These are phyloP conservation scores for Phytophthora sansomeana DNA, from an alignment of 352 stramenopile species.

Conservation along the genomic window DNA sequence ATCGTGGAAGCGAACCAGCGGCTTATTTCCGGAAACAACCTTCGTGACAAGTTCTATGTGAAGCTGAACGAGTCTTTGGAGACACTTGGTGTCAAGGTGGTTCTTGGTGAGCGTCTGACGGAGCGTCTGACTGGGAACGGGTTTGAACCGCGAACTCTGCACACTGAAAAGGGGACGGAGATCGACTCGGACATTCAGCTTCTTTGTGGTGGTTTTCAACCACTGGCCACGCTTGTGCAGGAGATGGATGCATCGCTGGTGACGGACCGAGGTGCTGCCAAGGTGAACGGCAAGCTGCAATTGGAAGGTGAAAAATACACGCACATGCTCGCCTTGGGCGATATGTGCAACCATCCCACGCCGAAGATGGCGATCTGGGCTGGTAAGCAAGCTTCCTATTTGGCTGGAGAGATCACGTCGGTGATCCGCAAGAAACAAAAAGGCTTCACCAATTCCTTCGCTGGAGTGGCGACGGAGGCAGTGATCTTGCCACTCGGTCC, in stretches of 20 bases:
- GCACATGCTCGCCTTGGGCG: constrained; percentile 64
- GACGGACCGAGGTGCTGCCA: constrained; percentile 44
- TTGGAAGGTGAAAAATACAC: constrained; percentile 51
- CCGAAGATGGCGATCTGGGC: constrained; percentile 66
- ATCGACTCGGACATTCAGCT: constrained; percentile 71
- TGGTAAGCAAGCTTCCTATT: constrained; percentile 12
- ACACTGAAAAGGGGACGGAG: constrained; percentile 56
- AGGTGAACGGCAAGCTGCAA: constrained; percentile 61
- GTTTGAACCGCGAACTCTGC: constrained; percentile 52
- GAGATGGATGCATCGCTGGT: constrained; percentile 58
- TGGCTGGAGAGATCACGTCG: constrained; percentile 39
- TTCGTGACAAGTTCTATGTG: constrained; percentile 48
- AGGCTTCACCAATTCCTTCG: no score
- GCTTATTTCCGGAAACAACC: constrained; percentile 45
- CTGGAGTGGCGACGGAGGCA: no score
- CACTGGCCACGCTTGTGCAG: constrained; percentile 40
- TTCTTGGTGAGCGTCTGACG: constrained; percentile 58
- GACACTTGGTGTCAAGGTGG: constrained; percentile 57
- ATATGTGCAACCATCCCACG: constrained; percentile 57
- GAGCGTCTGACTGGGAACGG: constrained; percentile 6
- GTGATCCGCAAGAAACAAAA: no score
- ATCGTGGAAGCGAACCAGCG: constrained; percentile 50
- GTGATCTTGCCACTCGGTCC: constrained; percentile 59
- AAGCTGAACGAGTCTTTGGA: constrained; percentile 32
- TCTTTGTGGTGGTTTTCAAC: constrained; percentile 50